A percentile compares a stretch with the other conserved stretches of the same genome.
These are phyloP conservation scores for Tulasnella sp. DNA, from an alignment of 768 basidiomycete genomes.

Conservation along the genomic window DNA sequence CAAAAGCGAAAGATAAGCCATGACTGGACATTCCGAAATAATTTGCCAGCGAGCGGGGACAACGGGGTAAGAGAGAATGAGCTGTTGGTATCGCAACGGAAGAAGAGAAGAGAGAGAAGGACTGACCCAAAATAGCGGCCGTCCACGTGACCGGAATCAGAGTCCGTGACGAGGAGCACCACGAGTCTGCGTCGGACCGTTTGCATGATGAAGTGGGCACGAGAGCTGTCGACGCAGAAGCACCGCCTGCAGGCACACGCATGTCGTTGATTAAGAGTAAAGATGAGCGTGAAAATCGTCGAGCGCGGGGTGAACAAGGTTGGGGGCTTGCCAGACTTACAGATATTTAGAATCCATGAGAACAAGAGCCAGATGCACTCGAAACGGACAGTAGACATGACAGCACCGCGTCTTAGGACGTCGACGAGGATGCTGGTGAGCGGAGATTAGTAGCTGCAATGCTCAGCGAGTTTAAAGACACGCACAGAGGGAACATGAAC, in stretches of 20 bases:
- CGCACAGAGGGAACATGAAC: constrained; percentile 7
- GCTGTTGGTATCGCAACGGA: not conserved
- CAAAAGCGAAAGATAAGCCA: constrained; percentile 3
- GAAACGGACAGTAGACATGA: constrained; percentile 7
- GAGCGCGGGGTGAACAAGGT: not conserved
- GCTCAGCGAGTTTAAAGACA: not conserved
- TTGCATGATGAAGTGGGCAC: not conserved
- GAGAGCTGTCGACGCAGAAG: constrained; percentile 6
- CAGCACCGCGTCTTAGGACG: constrained; percentile 5
- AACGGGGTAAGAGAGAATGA: not conserved
- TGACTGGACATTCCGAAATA: not conserved
- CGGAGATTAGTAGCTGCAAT: not conserved
- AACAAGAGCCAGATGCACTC: constrained; percentile 9
- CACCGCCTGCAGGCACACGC: constrained; percentile 1
- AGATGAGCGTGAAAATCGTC: not conserved
- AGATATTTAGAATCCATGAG: constrained; percentile 1
- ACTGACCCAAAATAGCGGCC: not conserved
- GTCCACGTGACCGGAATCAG: constrained; percentile 9
- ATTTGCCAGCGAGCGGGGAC: not conserved
- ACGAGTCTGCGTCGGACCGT: not conserved
- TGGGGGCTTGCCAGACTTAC: not conserved
- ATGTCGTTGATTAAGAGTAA: not conserved
- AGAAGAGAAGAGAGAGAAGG: not conserved
- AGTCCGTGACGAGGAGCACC: not conserved
- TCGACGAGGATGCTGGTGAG: constrained; percentile 8